phyloP scores from a whole-genome alignment of 2,329 filamentous ascomycete genomes.

The Aspergillus sp. region DNA sequence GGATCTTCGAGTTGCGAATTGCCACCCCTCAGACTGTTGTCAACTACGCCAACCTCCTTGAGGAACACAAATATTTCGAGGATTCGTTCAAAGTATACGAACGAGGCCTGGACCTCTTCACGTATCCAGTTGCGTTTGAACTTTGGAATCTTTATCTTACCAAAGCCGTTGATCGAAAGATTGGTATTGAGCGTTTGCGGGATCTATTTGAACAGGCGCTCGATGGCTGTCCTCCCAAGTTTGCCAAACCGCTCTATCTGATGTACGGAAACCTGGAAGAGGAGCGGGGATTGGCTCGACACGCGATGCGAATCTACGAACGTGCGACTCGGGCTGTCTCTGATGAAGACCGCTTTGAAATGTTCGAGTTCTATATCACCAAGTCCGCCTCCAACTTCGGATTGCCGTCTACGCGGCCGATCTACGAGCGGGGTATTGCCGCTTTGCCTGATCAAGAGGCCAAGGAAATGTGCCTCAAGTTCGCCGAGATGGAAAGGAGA shows the following conservation, averaged over 20 bases:
- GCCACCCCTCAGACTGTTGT: slow-evolving; percentile 97
- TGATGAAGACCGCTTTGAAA: slow-evolving; percentile 90
- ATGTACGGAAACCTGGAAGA: slow-evolving; percentile 99
- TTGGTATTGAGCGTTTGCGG: slow-evolving; percentile 87
- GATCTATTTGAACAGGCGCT: slow-evolving; percentile 97
- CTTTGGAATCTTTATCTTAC: slow-evolving; percentile 98
- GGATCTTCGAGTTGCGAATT: slow-evolving; percentile 96
- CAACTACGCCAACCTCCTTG: slow-evolving; percentile 94
- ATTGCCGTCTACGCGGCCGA: slow-evolving; percentile 86
- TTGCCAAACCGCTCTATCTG: slow-evolving; percentile 91
- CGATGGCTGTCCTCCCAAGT: slow-evolving; percentile 90
- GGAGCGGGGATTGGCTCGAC: slow-evolving; percentile 86
- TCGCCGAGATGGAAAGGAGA: slow-evolving; percentile 92
- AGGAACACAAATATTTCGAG: slow-evolving; percentile 93
- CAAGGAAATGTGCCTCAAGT: slow-evolving; percentile 97
- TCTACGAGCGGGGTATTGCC: slow-evolving; percentile 94
- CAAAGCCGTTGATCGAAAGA: slow-evolving; percentile 94
- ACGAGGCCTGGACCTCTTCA: slow-evolving; percentile 95
- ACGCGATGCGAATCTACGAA: slow-evolving; percentile 99
- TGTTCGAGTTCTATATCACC: slow-evolving; percentile 99
- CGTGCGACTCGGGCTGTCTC: slow-evolving; percentile 90
- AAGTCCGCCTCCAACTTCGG: slow-evolving; percentile 98
- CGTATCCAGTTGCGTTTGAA: slow-evolving; percentile 96
- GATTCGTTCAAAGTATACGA: slow-evolving; percentile 98
- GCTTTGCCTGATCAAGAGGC: slow-evolving; percentile 91